Percentiles rank a stretch among this genome's conserved stretches.
Evolutionary conservation across 257 asterid genomes (phyloP).

Genomic region (Solanum stenotomum): DNA sequence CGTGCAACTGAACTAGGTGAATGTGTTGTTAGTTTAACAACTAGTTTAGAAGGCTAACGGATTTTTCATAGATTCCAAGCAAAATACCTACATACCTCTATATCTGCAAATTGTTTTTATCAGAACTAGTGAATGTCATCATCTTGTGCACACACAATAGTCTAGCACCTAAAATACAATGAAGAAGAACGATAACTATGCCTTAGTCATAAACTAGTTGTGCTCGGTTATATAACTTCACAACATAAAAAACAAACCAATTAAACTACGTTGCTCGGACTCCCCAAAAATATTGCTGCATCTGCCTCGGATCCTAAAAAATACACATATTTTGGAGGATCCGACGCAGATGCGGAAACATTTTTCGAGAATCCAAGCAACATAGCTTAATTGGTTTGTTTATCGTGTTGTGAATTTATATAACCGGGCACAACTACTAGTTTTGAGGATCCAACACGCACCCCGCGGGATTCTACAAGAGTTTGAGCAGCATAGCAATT

Average conservation of each 20-base stretch:
- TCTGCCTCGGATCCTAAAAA: neutral
- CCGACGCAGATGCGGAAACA: neutral
- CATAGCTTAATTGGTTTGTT: neutral
- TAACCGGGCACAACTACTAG: neutral
- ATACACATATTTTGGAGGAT: neutral
- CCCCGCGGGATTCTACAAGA: neutral
- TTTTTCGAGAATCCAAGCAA: neutral
- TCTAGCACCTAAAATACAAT: neutral
- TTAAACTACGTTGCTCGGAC: neutral
- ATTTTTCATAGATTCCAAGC: neutral
- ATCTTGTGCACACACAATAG: neutral
- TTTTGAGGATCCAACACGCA: neutral
- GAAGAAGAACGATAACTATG: neutral
- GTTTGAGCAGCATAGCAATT: neutral
- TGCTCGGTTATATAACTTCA: neutral
- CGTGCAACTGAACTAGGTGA: neutral
- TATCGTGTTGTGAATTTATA: neutral
- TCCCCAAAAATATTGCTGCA: neutral
- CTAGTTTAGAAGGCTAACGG: neutral
- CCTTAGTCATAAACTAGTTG: neutral
- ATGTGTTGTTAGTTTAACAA: neutral
- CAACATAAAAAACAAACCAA: neutral
- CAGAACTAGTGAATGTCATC: neutral
- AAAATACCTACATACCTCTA: neutral
- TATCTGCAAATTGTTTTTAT: neutral